Evolutionary conservation across 129 eudicot species (phyloP), one percentile per base, ranked within the genome.

Genomic region (Helichrysum umbraculigerum): DNA sequence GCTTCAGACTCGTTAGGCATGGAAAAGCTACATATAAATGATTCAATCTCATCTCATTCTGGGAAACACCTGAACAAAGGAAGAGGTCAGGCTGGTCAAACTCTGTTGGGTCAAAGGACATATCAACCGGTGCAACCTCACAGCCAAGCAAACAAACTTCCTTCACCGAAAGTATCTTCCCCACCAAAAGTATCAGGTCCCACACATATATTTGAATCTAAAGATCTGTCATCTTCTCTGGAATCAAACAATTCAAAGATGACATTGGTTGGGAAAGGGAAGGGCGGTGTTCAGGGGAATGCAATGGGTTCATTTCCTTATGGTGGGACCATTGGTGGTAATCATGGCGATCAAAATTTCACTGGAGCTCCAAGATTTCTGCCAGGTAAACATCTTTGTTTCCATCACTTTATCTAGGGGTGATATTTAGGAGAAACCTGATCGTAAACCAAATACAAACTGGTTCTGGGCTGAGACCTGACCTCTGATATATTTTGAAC

Each of bases 311-410:
- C 96, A 3, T 83, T 86, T 79, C 58, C 87, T 11, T 89, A 80
- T 91, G 67, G 92, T 91, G 72, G 96, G 85, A 25, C 65, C 85
- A 7, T 76, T 69, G 78, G 82, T 56, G 76, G 84, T 78, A 85
- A 83, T 70, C 92, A 75, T 74, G 87, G 97, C 28, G 97, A 91
- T 75, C 86, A 66, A 30, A 88, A 91, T 71, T 83, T 86, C 56
- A 78, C 91, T 28, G 76, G 60, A 19, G 57, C 80, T 21, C 83
- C 89, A 7, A 68, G 37, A 20, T 68, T 68, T 68, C 47, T 68
- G 25, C 73, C 87, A 86, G 97, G 89, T 56, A 88, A 88, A 93
- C 52, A 4, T 7, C 8, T 34, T 10, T 66, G 21, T 66, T 12
- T 83, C 86, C 47, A 54, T 54, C 22, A 3, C 20, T 14, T 17